Evolutionary conservation across 2,329 filamentous ascomycete genomes (phyloP), one percentile per base, ranked within the genome.

Genomic region (Mycocentrospora acerina): DNA sequence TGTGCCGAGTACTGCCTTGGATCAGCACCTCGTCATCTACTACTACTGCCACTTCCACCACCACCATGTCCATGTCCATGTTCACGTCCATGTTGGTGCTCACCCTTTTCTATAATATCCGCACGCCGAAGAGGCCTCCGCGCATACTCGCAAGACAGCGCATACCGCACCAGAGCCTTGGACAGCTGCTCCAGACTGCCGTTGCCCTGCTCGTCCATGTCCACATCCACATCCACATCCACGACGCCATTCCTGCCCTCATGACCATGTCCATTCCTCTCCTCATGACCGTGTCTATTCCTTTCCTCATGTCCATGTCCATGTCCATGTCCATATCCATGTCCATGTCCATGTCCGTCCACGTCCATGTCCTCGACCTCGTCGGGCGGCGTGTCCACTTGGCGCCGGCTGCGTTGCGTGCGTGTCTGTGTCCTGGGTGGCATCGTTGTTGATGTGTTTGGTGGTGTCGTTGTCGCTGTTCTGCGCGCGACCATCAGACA

Each of bases 91-190:
- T 4, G 7, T n/a, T 15, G 13, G 6, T 17, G 25, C 34, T 24
- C 38, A 65, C 68, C 65, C 57, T 82, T 83, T 33, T 74, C 67
- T 36, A 68, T 75, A 44, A 85, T 77, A 34, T 84, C 81, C 24
- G 68, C 68, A 22, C 81, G 68, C 26, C 79, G 75, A 31, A 85
- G 77, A 0, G 78, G 75, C 36, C 69, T 71, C 12, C 81, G 73
- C 15, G 79, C 71, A 56, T 79, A 81, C 52, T 84, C 81, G 61
- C 76, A 78, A 5, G 80, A 71, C 8, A 85, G 60, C 2, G 80
- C 81, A 27, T 83, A 68, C 2, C 81, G 77, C 29, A 84, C 79
- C 37, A 85, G 62, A 55, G 81, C 81, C 59, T 82, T 82, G 6
- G 79, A 74, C 61, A 82, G 71, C 30, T 71, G 71, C 12, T 68